These are phyloP conservation scores for Boehmeria nivea DNA, from an alignment of 306 rosid species.

Conservation along the genomic window DNA sequence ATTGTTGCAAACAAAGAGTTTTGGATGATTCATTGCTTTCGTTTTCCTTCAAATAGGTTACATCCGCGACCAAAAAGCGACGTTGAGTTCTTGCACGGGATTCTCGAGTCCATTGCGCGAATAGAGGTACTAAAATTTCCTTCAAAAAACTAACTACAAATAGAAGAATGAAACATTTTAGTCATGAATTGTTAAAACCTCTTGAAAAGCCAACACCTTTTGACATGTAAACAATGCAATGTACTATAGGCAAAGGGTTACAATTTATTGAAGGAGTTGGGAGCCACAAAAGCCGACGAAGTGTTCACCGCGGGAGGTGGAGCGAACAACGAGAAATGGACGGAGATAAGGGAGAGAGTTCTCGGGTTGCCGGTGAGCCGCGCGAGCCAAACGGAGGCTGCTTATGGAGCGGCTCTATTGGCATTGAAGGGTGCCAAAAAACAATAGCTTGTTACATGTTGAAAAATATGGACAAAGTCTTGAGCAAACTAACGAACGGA, in stretches of 20 bases:
- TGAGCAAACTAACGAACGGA: too few species aligned
- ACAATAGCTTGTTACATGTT: too few species aligned
- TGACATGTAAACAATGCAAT: slow-evolving; percentile 1
- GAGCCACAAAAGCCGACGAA: slow-evolving; percentile 66
- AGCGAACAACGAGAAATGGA: slow-evolving; percentile 75
- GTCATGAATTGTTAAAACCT: background rate
- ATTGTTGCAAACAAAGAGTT: too few species aligned
- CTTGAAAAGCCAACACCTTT: slow-evolving; percentile 6
- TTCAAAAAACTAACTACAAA: background rate
- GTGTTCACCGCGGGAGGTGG: slow-evolving; percentile 88
- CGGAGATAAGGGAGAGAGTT: slow-evolving; percentile 69
- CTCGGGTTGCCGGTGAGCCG: slow-evolving; percentile 69
- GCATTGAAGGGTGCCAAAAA: slow-evolving; percentile 48
- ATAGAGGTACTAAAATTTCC: slow-evolving; percentile 57
- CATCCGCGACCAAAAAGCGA: slow-evolving; percentile 81
- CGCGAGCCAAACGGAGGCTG: slow-evolving; percentile 75
- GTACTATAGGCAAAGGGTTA: slow-evolving; percentile 65
- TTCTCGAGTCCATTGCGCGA: slow-evolving; percentile 87
- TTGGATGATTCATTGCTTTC: slow-evolving; percentile 8
- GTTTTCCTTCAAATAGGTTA: slow-evolving; percentile 44
- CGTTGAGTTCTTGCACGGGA: slow-evolving; percentile 71
- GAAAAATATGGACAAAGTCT: too few species aligned
- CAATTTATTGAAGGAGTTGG: slow-evolving; percentile 58
- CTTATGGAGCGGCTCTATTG: slow-evolving; percentile 88
- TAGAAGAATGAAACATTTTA: background rate